phyloP scores from a whole-genome alignment of 371 early-diverging fungal genomes.

The Mucor irregularis region DNA sequence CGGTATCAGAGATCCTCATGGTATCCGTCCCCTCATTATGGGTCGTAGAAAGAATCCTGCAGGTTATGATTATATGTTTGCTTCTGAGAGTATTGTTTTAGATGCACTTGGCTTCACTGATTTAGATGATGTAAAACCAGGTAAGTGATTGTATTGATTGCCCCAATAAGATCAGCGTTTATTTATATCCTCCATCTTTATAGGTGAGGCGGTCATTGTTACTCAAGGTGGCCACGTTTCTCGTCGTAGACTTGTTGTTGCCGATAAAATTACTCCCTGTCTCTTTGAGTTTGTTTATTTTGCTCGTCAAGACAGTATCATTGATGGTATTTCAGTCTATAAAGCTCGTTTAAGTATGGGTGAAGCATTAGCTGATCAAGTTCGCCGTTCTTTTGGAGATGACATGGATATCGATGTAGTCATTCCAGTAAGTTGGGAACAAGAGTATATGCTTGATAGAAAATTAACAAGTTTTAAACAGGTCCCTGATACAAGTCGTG shows the following conservation, averaged over 20 bases:
- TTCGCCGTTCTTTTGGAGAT: slow-evolving; percentile 66
- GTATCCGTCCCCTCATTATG: slow-evolving; percentile 92
- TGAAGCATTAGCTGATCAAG: slow-evolving; percentile 87
- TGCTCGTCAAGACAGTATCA: slow-evolving; percentile 96
- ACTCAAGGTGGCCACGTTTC: slow-evolving; percentile 68
- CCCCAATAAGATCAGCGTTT: slow-evolving; percentile 24
- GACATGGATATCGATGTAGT: slow-evolving; percentile 92
- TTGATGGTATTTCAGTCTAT: slow-evolving; percentile 98
- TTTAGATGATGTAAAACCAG: slow-evolving; percentile 86
- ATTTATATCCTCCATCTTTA: slow-evolving; percentile 7
- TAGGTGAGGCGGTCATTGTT: slow-evolving; percentile 88
- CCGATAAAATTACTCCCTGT: slow-evolving; percentile 80
- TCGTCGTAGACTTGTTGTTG: slow-evolving; percentile 62
- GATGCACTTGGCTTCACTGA: slow-evolving; percentile 89
- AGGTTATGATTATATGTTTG: slow-evolving; percentile 91
- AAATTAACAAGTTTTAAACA: slow-evolving; percentile 14
- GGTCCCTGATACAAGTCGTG: slow-evolving; percentile 95
- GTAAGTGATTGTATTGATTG: too few relatives aligned
- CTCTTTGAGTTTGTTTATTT: slow-evolving; percentile 99
- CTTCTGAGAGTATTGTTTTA: slow-evolving; percentile 93
- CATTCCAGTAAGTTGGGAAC: slow-evolving; percentile 87
- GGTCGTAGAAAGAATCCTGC: slow-evolving; percentile 68
- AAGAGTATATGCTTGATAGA: neutral
- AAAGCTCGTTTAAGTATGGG: slow-evolving; percentile 96
- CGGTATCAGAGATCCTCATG: slow-evolving; percentile 94